Conservation (phyloP, 108 stramenopile species). For the Tribonema minus region DNA sequence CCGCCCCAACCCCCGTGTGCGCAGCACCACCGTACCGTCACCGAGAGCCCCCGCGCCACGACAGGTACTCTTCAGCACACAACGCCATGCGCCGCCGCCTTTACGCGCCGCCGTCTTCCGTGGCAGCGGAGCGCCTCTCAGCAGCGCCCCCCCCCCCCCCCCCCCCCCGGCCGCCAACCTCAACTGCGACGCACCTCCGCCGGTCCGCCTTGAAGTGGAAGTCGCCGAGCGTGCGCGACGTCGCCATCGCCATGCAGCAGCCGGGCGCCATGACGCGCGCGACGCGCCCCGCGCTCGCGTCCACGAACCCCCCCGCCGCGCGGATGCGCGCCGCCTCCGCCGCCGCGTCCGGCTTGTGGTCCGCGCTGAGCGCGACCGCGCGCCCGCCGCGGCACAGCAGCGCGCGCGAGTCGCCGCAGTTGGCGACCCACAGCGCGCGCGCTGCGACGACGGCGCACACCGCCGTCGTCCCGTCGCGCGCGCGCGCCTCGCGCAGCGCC, state of each 20-base stretch:
- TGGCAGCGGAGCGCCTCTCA: neutral
- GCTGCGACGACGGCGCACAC: conserved; percentile 51
- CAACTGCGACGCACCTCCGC: conserved; percentile 8
- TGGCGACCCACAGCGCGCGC: conserved; percentile 39
- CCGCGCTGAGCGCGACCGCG: conserved; percentile 69
- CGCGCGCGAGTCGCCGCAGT: conserved; percentile 56
- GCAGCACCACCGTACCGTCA: too few relatives aligned
- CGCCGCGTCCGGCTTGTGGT: conserved; percentile 81
- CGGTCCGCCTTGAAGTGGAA: conserved; percentile 48
- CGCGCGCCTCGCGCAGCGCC: too few relatives aligned
- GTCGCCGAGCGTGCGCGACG: conserved; percentile 53
- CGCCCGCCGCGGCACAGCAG: conserved; percentile 32
- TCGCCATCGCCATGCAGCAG: conserved; percentile 50
- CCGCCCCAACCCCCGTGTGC: too few relatives aligned
- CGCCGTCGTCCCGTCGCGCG: conserved; percentile 68
- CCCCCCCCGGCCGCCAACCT: too few relatives aligned
- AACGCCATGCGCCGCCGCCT: neutral
- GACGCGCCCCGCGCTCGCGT: conserved; percentile 8
- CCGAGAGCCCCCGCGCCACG: neutral
- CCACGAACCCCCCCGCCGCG: conserved; percentile 28
- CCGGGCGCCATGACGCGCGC: conserved; percentile 38
- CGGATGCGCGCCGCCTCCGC: conserved; percentile 55
- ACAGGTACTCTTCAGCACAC: neutral
- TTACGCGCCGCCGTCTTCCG: neutral
- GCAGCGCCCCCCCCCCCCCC: neutral